Conservation (phyloP, 1,139 yeast species). For the Geotrichum aggregatum region DNA sequence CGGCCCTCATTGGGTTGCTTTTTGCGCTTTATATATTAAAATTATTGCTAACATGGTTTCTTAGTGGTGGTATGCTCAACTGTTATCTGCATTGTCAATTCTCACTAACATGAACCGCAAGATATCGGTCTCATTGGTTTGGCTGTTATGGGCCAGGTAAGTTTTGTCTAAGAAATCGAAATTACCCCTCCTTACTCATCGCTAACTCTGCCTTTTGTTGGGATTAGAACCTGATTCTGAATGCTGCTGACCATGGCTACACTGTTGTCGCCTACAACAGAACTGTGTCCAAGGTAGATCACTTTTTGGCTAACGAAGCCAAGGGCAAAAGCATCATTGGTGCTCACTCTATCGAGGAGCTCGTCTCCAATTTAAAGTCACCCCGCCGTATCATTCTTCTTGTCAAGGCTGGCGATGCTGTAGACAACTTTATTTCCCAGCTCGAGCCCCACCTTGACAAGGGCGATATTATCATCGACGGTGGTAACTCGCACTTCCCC, state of each 20-base stretch:
- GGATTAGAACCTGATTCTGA: conserved; percentile 71
- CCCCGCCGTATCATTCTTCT: conserved; percentile 93
- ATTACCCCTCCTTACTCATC: conserved; percentile 21
- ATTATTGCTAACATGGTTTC: conserved; percentile 18
- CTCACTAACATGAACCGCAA: conserved; percentile 25
- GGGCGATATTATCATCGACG: conserved; percentile 98
- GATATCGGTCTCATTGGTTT: conserved; percentile 98
- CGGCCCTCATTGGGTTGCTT: background rate
- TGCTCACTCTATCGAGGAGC: conserved; percentile 87
- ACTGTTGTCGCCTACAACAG: conserved; percentile 98
- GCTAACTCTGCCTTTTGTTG: conserved; percentile 11
- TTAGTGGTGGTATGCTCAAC: conserved; percentile 23
- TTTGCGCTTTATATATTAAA: background rate
- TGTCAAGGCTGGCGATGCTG: conserved; percentile 96
- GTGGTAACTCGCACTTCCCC: conserved; percentile 99
- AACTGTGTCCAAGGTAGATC: conserved; percentile 92
- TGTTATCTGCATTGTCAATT: too few species aligned
- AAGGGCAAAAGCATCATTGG: conserved; percentile 81
- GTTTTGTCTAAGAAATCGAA: conserved; percentile 1
- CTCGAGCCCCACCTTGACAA: conserved; percentile 86
- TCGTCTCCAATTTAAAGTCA: conserved; percentile 83
- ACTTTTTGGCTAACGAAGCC: conserved; percentile 89
- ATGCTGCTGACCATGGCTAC: conserved; percentile 90
- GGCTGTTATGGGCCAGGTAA: conserved; percentile 96
- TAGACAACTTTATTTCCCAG: conserved; percentile 85